A percentile compares a stretch with the other conserved stretches of the same genome.
phyloP scores from a whole-genome alignment of 768 basidiomycete genomes.

The Rossbeevera mucosa region DNA sequence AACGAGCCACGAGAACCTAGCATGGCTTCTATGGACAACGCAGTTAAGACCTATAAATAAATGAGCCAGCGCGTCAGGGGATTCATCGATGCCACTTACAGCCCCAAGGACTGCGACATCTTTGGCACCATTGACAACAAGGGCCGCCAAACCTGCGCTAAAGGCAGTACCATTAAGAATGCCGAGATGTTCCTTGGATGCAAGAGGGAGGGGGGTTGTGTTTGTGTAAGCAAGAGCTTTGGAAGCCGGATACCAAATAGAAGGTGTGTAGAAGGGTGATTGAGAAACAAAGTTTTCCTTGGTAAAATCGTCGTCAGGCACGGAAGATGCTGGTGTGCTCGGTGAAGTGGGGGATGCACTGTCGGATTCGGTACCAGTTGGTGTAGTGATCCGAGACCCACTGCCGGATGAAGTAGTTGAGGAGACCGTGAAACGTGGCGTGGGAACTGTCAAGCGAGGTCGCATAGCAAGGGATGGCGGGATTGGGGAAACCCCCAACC shows the following conservation, averaged over 20 bases:
- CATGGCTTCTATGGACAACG: slow-evolving; percentile 81
- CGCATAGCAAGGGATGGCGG: slow-evolving; percentile 1
- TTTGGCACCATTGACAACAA: slow-evolving; percentile 69
- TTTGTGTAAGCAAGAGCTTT: slow-evolving; percentile 57
- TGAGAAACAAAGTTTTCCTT: slow-evolving; percentile 1
- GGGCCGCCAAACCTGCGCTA: slow-evolving; percentile 70
- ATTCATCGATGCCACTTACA: slow-evolving; percentile 10
- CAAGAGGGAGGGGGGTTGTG: slow-evolving; percentile 61
- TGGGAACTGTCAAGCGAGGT: slow-evolving; percentile 12
- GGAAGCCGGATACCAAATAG: slow-evolving; percentile 18
- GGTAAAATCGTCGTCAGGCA: slow-evolving; percentile 21
- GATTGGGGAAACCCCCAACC: slow-evolving; percentile 36
- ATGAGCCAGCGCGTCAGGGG: not conserved
- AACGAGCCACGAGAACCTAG: slow-evolving; percentile 67
- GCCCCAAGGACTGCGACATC: slow-evolving; percentile 57
- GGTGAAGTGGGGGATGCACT: slow-evolving; percentile 43
- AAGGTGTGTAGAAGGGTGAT: not conserved
- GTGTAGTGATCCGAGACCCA: slow-evolving; percentile 18
- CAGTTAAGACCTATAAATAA: slow-evolving; percentile 58
- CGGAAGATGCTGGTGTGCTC: slow-evolving; percentile 30
- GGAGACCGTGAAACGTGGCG: slow-evolving; percentile 9
- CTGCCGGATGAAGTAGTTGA: not conserved
- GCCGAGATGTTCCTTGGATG: slow-evolving; percentile 75
- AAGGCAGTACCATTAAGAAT: slow-evolving; percentile 85
- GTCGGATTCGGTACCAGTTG: slow-evolving; percentile 27